phyloP scores from a whole-genome alignment of 1,284 basidiomycete species.

The Ceratobasidium sp. region DNA sequence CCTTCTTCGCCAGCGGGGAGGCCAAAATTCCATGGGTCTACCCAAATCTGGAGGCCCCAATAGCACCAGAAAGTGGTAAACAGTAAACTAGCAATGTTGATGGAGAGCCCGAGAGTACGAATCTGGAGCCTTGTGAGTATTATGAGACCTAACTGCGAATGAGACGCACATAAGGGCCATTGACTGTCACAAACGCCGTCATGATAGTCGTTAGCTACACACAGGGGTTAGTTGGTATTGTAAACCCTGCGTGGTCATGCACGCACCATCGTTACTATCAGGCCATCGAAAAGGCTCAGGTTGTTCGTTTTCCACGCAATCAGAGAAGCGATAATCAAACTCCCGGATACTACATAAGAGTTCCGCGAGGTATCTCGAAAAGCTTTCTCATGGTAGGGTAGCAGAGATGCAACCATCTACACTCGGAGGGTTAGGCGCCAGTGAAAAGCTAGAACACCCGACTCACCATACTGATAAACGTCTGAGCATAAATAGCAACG shows the following conservation, averaged over 20 bases:
- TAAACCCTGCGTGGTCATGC: neutral
- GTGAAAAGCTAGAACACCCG: neutral
- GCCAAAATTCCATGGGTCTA: constrained; percentile 27
- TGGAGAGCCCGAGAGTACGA: constrained; percentile 27
- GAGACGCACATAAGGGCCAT: constrained; percentile 26
- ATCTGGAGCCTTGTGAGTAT: neutral
- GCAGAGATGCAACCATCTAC: constrained; percentile 24
- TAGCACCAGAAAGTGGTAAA: constrained; percentile 40
- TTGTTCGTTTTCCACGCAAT: constrained; percentile 17
- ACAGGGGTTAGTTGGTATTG: neutral
- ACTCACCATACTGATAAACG: constrained; percentile 37
- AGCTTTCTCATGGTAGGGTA: constrained; percentile 39
- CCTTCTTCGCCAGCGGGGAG: neutral
- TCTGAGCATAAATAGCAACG: constrained; percentile 38
- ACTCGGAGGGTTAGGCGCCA: neutral
- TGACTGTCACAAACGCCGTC: constrained; percentile 43
- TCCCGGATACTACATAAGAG: constrained; percentile 34
- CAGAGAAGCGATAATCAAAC: constrained; percentile 34
- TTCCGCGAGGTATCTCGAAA: constrained; percentile 43
- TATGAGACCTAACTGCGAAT: neutral
- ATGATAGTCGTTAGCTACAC: constrained; percentile 43
- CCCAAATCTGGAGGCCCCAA: constrained; percentile 44
- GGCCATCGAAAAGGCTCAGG: constrained; percentile 31
- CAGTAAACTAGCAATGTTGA: constrained; percentile 38
- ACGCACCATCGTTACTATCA: constrained; percentile 28